Evolutionary conservation across 176 grass and related monocot genomes (phyloP).

Genomic region (Cenchrus fungigraminus): DNA sequence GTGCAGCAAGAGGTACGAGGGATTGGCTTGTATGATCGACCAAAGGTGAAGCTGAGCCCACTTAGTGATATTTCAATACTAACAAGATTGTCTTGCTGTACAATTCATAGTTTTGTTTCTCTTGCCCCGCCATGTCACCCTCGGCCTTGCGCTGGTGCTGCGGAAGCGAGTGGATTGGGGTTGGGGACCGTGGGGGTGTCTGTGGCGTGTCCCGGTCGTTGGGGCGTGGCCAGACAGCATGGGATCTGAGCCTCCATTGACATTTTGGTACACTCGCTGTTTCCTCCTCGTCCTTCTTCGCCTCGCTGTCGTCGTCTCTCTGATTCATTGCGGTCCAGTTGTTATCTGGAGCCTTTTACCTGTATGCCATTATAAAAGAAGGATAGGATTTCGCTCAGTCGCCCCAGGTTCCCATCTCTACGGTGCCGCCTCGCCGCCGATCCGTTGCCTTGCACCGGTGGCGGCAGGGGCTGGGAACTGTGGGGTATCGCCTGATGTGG

Average conservation of each 20-base stretch:
- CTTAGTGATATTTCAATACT: too few species aligned
- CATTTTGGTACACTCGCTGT: not conserved
- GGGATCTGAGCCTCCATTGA: constrained; percentile 38
- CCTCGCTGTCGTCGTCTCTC: too few species aligned
- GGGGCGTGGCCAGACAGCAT: not conserved
- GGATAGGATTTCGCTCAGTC: not conserved
- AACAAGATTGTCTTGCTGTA: too few species aligned
- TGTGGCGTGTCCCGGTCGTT: not conserved
- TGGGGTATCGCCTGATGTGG: not conserved
- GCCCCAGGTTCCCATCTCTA: not conserved
- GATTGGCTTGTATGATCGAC: too few species aligned
- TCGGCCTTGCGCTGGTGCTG: not conserved
- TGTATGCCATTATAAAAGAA: too few species aligned
- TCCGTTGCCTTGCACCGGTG: not conserved
- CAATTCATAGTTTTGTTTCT: too few species aligned
- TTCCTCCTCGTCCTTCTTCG: not conserved
- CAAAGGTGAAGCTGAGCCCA: too few species aligned
- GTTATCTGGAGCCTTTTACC: too few species aligned
- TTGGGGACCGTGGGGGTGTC: constrained; percentile 23
- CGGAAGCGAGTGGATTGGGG: not conserved
- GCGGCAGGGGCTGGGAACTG: constrained; percentile 15
- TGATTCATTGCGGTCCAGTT: too few species aligned
- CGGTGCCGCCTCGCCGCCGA: constrained; percentile 23
- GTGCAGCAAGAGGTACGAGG: too few species aligned
- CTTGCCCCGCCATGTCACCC: not conserved